A percentile compares a stretch with the other conserved stretches of the same genome.
phyloP scores from a whole-genome alignment of 2,329 filamentous ascomycete species.

The Metarhizium guizhouense region DNA sequence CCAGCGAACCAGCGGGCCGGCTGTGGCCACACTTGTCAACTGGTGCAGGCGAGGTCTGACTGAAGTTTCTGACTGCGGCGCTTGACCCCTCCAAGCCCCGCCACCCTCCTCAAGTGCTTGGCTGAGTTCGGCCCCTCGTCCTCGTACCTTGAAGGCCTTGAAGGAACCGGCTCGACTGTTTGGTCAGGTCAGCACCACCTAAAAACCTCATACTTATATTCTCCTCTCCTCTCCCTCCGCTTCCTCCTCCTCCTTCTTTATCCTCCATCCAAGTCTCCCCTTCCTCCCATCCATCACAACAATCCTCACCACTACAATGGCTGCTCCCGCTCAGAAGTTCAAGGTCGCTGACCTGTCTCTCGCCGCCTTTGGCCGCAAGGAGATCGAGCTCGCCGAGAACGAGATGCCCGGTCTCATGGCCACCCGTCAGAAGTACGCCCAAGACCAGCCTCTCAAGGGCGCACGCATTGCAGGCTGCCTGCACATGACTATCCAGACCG shows the following conservation, averaged over 20 bases:
- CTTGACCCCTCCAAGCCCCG: constrained; percentile 3
- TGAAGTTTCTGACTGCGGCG: neutral
- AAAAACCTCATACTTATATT: constrained; percentile 12
- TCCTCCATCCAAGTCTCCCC: constrained; percentile 8
- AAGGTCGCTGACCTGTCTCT: constrained; percentile 98
- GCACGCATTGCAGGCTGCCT: constrained; percentile 95
- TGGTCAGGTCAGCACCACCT: constrained; percentile 5
- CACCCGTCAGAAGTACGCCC: constrained; percentile 83
- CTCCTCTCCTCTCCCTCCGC: neutral
- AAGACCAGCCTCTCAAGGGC: constrained; percentile 87
- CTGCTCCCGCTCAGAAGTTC: constrained; percentile 84
- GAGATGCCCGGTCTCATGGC: constrained; percentile 98
- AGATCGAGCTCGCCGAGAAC: constrained; percentile 95
- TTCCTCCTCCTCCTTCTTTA: constrained; percentile 10
- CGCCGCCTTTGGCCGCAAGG: constrained; percentile 96
- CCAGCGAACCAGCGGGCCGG: constrained; percentile 4
- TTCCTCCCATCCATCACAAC: constrained; percentile 6
- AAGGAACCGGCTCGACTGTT: too few species aligned
- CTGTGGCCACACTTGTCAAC: neutral
- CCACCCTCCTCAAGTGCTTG: neutral
- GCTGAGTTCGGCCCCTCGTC: neutral
- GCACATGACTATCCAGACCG: constrained; percentile 99
- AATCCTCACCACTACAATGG: constrained; percentile 35
- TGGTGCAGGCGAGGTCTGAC: neutral
- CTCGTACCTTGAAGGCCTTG: neutral